These are phyloP conservation scores for Cryphonectria nitschkei DNA, from an alignment of 2,329 filamentous ascomycete species.

Conservation along the genomic window DNA sequence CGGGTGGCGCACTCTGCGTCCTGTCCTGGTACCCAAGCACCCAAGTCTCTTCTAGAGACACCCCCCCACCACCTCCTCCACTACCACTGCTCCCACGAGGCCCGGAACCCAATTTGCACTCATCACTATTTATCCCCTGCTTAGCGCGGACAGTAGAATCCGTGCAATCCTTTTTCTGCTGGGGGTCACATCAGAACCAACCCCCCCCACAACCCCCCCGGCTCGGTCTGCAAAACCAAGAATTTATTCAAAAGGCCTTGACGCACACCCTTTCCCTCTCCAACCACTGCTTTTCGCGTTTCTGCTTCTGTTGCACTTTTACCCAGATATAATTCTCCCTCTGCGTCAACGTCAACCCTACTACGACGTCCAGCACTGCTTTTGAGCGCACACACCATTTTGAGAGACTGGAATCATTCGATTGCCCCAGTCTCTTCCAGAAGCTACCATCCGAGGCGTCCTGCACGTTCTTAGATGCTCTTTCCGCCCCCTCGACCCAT, in stretches of 20 bases:
- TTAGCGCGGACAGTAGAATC: slow-evolving; percentile 9
- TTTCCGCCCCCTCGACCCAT: slow-evolving; percentile 19
- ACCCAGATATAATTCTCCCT: slow-evolving; percentile 12
- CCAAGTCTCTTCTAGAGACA: slow-evolving; percentile 31
- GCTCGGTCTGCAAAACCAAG: slow-evolving; percentile 3
- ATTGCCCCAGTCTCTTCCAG: slow-evolving; percentile 45
- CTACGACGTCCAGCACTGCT: slow-evolving; percentile 8
- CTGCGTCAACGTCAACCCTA: slow-evolving; percentile 26
- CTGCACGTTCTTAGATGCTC: slow-evolving; percentile 43
- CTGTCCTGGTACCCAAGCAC: background rate
- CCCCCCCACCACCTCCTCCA: slow-evolving; percentile 28
- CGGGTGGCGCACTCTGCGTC: slow-evolving; percentile 3
- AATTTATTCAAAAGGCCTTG: slow-evolving; percentile 21
- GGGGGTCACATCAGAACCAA: slow-evolving; percentile 1
- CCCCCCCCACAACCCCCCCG: background rate
- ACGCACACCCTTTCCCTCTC: slow-evolving; percentile 31
- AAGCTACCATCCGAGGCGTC: slow-evolving; percentile 41
- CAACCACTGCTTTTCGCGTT: slow-evolving; percentile 23
- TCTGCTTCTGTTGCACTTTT: slow-evolving; percentile 27
- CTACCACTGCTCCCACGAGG: slow-evolving; percentile 22
- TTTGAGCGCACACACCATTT: slow-evolving; percentile 21
- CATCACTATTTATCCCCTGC: slow-evolving; percentile 15
- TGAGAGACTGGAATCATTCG: slow-evolving; percentile 39
- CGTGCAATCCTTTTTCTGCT: slow-evolving; percentile 7
- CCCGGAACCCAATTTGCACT: background rate